Conservation (phyloP, 768 basidiomycete species). For the Tulasnella sp. region DNA sequence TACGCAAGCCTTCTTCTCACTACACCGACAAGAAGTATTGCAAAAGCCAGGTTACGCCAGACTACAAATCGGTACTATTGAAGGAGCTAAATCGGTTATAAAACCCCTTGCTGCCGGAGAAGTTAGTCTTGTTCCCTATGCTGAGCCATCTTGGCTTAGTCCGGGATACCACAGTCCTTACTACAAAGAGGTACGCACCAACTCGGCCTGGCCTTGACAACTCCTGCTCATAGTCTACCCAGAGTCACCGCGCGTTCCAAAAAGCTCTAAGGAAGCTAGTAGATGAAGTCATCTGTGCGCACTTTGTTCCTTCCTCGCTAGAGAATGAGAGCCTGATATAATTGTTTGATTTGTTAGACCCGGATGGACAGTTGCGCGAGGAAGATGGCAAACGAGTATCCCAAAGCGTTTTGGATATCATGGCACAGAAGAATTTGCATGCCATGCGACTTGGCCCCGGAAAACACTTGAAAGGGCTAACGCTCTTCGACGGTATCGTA, state of each 20-base stretch:
- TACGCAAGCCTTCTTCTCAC: slow-evolving; percentile 75
- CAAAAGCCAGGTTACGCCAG: slow-evolving; percentile 58
- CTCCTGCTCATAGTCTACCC: neutral
- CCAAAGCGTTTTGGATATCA: slow-evolving; percentile 59
- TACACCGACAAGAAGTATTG: slow-evolving; percentile 79
- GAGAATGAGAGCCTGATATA: neutral
- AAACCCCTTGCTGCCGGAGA: slow-evolving; percentile 39
- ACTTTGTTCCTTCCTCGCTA: slow-evolving; percentile 12
- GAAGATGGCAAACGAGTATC: slow-evolving; percentile 82
- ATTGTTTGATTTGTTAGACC: slow-evolving; percentile 5
- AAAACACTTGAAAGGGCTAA: slow-evolving; percentile 69
- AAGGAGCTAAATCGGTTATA: slow-evolving; percentile 47
- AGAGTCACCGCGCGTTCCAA: slow-evolving; percentile 54
- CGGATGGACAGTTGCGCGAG: slow-evolving; percentile 46
- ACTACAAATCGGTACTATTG: slow-evolving; percentile 59
- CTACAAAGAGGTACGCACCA: slow-evolving; percentile 46
- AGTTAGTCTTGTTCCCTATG: slow-evolving; percentile 69
- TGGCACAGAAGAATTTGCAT: slow-evolving; percentile 49
- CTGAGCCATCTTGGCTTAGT: slow-evolving; percentile 73
- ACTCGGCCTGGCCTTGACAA: neutral
- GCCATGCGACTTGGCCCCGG: slow-evolving; percentile 90
- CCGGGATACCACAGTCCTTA: slow-evolving; percentile 62
- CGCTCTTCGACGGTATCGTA: slow-evolving; percentile 58
- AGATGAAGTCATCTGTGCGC: slow-evolving; percentile 47
- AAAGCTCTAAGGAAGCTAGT: slow-evolving; percentile 49